Percentiles rank a stretch among this genome's conserved stretches.
Conservation (phyloP, 768 basidiomycete genomes). For the Psilocybe azurescens region DNA sequence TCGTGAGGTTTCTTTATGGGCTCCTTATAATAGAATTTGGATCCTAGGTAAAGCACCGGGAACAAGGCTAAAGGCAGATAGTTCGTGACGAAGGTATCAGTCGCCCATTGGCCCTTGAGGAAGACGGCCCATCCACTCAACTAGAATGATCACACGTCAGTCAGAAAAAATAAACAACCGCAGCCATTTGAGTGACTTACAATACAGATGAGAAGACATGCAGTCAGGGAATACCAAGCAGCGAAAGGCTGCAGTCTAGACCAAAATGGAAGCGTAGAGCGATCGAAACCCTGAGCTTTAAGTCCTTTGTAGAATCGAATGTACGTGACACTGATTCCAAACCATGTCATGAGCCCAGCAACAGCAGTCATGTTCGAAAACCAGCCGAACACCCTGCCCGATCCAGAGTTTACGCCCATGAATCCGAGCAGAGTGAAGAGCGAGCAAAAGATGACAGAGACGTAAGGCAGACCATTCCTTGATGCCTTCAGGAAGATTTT, state of each 20-base stretch:
- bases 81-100: constrained; percentile 79
- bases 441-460: constrained; percentile 72
- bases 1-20: constrained; percentile 55
- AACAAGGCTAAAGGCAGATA: constrained; percentile 77
- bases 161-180: neutral
- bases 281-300: constrained; percentile 79
- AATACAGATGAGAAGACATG: constrained; percentile 58
- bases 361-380: constrained; percentile 78
- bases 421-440: constrained; percentile 75
- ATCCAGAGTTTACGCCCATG: constrained; percentile 74
- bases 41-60: constrained; percentile 73
- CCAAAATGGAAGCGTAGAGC: constrained; percentile 71
- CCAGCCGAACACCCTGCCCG: constrained; percentile 81
- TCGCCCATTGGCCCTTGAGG: constrained; percentile 48
- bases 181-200: constrained; percentile 44
- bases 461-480: constrained; percentile 76
- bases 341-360: constrained; percentile 81
- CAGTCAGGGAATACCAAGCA: constrained; percentile 59
- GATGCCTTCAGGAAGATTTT: constrained; percentile 74
- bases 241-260: constrained; percentile 75
- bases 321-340: constrained; percentile 77
- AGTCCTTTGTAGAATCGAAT: constrained; percentile 86
- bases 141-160: constrained; percentile 27
- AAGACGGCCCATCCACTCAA: constrained; percentile 50
- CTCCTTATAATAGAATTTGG: constrained; percentile 58